A percentile compares a stretch with the other conserved stretches of the same genome.
phyloP scores from a whole-genome alignment of 179 eudicot genomes.

The Carnegiea gigantea region DNA sequence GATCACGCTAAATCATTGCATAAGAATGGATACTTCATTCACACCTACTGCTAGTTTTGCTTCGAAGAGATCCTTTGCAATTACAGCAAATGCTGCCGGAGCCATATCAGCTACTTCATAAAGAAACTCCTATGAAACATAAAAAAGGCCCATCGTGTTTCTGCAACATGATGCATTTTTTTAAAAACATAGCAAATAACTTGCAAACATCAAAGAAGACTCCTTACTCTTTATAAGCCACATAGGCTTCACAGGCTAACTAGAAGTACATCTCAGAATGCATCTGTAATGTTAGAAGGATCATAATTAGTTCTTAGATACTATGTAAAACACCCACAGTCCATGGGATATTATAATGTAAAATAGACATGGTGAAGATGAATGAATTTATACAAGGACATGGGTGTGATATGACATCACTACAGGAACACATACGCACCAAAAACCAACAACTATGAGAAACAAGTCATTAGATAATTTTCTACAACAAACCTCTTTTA shows the following conservation, averaged over 20 bases:
- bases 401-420: conserved; percentile 99
- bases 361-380: not conserved
- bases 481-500: not conserved
- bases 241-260: conserved; percentile 97
- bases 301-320: not conserved
- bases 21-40: not conserved
- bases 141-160: not conserved
- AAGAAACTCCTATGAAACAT: conserved; percentile 66
- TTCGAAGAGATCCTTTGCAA: conserved; percentile 81
- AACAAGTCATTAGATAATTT: not conserved
- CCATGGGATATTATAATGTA: not conserved
- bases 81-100: conserved; percentile 92
- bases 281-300: conserved; percentile 48
- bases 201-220: not conserved
- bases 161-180: not conserved
- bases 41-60: conserved; percentile 82
- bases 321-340: not conserved
- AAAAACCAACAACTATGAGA: conserved; percentile 58
- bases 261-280: conserved; percentile 91
- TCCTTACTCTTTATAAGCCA: conserved; percentile 70
- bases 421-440: conserved; percentile 84
- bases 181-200: no score
- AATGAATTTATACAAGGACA: conserved; percentile 80
- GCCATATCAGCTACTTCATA: conserved; percentile 92
- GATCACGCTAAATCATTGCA: no score